Evolutionary conservation across 495 filamentous ascomycete species (phyloP), one percentile per base, ranked within the genome.

Genomic region (Penicillium egyptiacum): DNA sequence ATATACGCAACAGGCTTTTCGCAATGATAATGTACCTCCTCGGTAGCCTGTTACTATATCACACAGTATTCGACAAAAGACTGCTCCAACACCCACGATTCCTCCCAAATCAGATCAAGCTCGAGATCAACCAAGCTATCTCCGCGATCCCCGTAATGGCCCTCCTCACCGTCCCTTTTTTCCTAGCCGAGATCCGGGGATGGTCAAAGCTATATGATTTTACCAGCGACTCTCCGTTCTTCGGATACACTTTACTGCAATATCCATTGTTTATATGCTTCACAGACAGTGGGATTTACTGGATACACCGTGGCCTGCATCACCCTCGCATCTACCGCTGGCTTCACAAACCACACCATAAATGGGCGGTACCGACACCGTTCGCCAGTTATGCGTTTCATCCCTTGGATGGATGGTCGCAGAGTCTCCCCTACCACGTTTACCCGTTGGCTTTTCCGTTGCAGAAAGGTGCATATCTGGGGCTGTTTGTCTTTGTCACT

Each of bases 281-380:
- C 75, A 98, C 93, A 64, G 93, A 98, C 71, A 86, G 82, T 67
- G 81, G 77, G 63, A 93, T 98, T 77, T 97, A 98, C 80, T 89
- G 87, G 80, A 96, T 96, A 65, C 93, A 97, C 73, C 87, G 93
- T 40, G 85, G 83, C 25, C 77, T 92, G 55, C 93, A 98, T 73
- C 85, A 90, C 66, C 89, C 89, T 2, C 60, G 70, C 30, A 64
- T 96, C 26, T 98, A 97, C 81, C 91, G 89, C 78, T 75, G 73
- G 53, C 81, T 96, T 22, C 93, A 98, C 80, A 98, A 98, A 78
- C 86, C 89, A 37, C 93, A 98, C 77, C 93, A 98, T 80, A 96
- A 96, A 77, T 97, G 92, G 93, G 92, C 96, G 73, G 91, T 97
- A 82, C 91, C 93, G 19, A 96, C 92, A 0, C 93, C 93, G 4